Evolutionary conservation across 2,329 filamentous ascomycete genomes (phyloP).

Genomic region (Fusarium brachygibbosum): DNA sequence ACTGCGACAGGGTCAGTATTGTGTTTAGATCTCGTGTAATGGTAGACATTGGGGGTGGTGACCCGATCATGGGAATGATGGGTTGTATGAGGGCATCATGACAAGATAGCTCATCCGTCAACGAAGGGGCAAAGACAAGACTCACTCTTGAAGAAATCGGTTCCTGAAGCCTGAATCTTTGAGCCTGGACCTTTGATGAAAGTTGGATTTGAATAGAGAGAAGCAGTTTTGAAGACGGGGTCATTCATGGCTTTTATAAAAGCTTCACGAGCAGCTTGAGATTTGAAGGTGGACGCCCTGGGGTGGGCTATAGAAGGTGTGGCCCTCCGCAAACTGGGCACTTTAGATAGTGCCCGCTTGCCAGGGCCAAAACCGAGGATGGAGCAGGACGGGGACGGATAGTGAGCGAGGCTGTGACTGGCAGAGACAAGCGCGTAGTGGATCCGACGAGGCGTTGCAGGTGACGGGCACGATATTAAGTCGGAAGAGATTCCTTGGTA

Average conservation of each 20-base stretch:
- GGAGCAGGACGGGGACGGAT: slow-evolving; percentile 41
- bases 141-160: slow-evolving; percentile 60
- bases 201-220: slow-evolving; percentile 56
- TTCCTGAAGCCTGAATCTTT: slow-evolving; percentile 55
- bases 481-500: slow-evolving; percentile 52
- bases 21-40: slow-evolving; percentile 24
- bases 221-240: slow-evolving; percentile 56
- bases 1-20: slow-evolving; percentile 55
- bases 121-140: slow-evolving; percentile 34
- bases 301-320: slow-evolving; percentile 46
- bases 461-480: slow-evolving; percentile 54
- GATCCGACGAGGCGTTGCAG: slow-evolving; percentile 48
- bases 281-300: slow-evolving; percentile 44
- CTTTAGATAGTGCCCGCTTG: slow-evolving; percentile 48
- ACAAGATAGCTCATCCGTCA: slow-evolving; percentile 13
- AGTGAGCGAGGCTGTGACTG: slow-evolving; percentile 40
- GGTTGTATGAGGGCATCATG: slow-evolving; percentile 31
- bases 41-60: slow-evolving; percentile 13
- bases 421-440: slow-evolving; percentile 50
- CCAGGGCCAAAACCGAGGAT: slow-evolving; percentile 50
- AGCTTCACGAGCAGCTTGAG: slow-evolving; percentile 49
- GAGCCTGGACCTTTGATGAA: slow-evolving; percentile 56
- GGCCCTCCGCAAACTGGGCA: slow-evolving; percentile 44
- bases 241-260: slow-evolving; percentile 59
- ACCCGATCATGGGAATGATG: slow-evolving; percentile 14